Evolutionary conservation across 768 basidiomycete species (phyloP).

Genomic region (Gyrodon lividus): DNA sequence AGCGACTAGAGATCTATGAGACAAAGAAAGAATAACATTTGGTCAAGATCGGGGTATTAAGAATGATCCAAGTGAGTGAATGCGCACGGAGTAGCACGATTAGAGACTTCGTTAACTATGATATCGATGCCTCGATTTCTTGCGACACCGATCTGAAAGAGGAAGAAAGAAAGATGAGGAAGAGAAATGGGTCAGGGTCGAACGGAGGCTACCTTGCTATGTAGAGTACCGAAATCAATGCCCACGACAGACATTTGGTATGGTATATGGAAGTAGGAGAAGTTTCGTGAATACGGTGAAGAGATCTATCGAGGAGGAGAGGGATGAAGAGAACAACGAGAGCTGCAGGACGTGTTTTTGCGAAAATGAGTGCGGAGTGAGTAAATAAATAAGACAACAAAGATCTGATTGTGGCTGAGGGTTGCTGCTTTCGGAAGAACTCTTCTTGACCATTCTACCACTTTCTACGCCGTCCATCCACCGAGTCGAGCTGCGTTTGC

Average conservation of each 20-base stretch:
- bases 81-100: conserved; percentile 92
- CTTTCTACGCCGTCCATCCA: conserved; percentile 25
- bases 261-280: not conserved
- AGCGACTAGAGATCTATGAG: conserved; percentile 81
- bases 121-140: conserved; percentile 97
- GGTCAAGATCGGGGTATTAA: conserved; percentile 2
- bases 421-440: conserved; percentile 21
- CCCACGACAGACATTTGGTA: conserved; percentile 87
- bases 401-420: conserved; percentile 16
- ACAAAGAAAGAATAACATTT: not conserved
- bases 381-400: conserved; percentile 9
- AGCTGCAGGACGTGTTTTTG: conserved; percentile 10
- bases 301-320: not conserved
- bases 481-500: no score
- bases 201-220: conserved; percentile 66
- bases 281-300: not conserved
- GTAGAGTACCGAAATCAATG: conserved; percentile 88
- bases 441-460: conserved; percentile 28
- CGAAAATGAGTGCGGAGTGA: conserved; percentile 5
- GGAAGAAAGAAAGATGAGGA: conserved; percentile 4
- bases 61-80: not conserved
- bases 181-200: not conserved
- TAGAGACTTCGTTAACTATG: conserved; percentile 96
- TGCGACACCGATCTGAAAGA: conserved; percentile 84
- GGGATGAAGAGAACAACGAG: not conserved